phyloP scores from a whole-genome alignment of 345 rosid genomes.

The Bretschneidera sinensis region DNA sequence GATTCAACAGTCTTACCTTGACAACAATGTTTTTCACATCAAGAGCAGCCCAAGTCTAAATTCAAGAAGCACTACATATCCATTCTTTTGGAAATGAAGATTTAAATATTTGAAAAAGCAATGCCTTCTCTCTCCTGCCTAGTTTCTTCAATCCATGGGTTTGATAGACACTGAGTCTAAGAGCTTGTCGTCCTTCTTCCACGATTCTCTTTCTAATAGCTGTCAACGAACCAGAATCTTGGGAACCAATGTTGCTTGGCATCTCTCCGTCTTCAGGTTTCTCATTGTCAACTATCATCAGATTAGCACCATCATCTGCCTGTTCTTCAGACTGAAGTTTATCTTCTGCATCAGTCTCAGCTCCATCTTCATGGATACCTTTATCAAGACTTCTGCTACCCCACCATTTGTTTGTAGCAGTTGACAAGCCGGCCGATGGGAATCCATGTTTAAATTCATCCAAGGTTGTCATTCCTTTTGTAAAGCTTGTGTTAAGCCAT shows the following conservation, averaged over 20 bases:
- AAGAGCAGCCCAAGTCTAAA: background rate
- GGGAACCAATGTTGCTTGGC: slow-evolving; percentile 16
- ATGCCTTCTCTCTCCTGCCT: slow-evolving; percentile 35
- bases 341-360: slow-evolving; percentile 26
- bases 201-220: slow-evolving; percentile 41
- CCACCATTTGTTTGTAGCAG: slow-evolving; percentile 66
- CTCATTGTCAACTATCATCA: slow-evolving; percentile 4
- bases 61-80: slow-evolving; percentile 18
- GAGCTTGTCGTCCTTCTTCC: slow-evolving; percentile 47
- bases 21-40: background rate
- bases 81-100: slow-evolving; percentile 50
- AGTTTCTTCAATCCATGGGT: slow-evolving; percentile 29
- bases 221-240: slow-evolving; percentile 31
- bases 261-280: slow-evolving; percentile 23
- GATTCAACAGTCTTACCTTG: no score
- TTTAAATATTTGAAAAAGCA: slow-evolving; percentile 42
- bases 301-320: slow-evolving; percentile 9
- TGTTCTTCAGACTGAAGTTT: slow-evolving; percentile 17
- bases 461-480: slow-evolving; percentile 27
- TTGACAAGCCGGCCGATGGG: slow-evolving; percentile 56
- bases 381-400: slow-evolving; percentile 33
- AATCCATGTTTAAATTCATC: slow-evolving; percentile 77
- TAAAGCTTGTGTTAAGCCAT: slow-evolving; percentile 10
- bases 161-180: slow-evolving; percentile 36
- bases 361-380: slow-evolving; percentile 12